Base-by-base conservation (phyloP, 768 basidiomycete species). In the Hericium coralloides region DNA sequence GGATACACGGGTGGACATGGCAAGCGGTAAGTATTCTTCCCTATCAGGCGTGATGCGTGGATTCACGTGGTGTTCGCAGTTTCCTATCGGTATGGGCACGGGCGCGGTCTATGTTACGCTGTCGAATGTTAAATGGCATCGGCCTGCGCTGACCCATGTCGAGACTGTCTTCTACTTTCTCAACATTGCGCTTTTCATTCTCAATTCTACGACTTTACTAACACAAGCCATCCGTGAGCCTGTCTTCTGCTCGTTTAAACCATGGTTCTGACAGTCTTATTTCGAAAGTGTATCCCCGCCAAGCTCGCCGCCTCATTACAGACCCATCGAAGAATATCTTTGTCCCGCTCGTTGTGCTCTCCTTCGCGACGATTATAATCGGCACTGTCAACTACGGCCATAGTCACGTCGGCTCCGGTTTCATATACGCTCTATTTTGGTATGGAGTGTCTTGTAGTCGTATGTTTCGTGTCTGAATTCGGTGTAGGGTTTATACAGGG, bases 1-100 rank as follows among this genome's bases (percentile, higher is more conserved):
- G 76, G 17, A 75, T 79, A 47, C 76, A 79, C 64, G 75, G 76
- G 48, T 78, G 76, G 76, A 71, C 74, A 41, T 78, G 77, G 76
- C 76, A 79, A 64, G 76, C 75, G 54, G 76, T 79, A 62, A 31
- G 75, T 70, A 12, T 38, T 14, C n/a, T 31, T 23, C 17, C n/a
- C 26, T 23, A 18, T 25, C 47, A 37, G 18, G 36, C 37, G 39
- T 26, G 18, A 10, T 14, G 15, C 15, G 26, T 38, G 36, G 38
- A 68, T 65, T 67, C 66, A 69, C 61, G 64, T 68, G 49, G 65
- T 70, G 48, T 66, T 60, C 23, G 37, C 18, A 48, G 77, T 78
- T 78, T 60, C 76, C 76, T 0, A 72, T 79, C 41, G 76, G 77
- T 38, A 77, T 78, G 74, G 76, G 77, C 38, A 78, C 76, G 7